Conservation (phyloP, 306 rosid genomes). For the Elaeagnus macrophylla region DNA sequence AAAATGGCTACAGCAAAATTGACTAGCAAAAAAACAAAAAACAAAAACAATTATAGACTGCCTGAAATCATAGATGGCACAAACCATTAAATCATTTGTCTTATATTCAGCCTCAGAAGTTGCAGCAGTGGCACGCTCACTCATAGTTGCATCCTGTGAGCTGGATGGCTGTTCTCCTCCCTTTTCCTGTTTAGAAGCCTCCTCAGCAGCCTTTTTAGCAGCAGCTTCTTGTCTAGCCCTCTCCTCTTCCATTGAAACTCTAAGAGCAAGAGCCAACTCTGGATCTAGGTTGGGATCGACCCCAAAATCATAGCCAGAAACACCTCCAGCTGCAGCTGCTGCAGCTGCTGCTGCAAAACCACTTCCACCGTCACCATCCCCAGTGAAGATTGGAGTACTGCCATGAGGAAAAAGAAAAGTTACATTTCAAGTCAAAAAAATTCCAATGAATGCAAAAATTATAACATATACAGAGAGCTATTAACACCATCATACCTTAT, state of each 20-base stretch:
- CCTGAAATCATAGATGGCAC: constrained; percentile 8
- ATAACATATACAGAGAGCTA: neutral
- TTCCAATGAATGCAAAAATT: neutral
- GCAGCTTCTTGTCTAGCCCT: constrained; percentile 99
- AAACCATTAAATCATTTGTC: constrained; percentile 54
- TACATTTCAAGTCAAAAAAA: neutral
- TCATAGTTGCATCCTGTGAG: constrained; percentile 86
- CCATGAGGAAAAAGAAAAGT: constrained; percentile 9
- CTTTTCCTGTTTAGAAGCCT: constrained; percentile 64
- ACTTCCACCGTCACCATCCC: constrained; percentile 96
- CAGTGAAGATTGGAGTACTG: constrained; percentile 96
- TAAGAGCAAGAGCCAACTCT: constrained; percentile 95
- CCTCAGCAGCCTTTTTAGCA: constrained; percentile 94
- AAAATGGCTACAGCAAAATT: too few relatives aligned
- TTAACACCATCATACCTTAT: constrained; percentile 41
- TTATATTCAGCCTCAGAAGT: constrained; percentile 64
- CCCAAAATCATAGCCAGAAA: constrained; percentile 90
- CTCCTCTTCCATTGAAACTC: constrained; percentile 99
- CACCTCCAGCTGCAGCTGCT: constrained; percentile 85
- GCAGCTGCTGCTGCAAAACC: constrained; percentile 93
- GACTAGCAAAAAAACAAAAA: neutral
- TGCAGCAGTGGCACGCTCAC: constrained; percentile 49
- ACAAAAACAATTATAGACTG: constrained; percentile 3
- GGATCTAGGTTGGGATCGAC: constrained; percentile 99
- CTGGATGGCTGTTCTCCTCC: constrained; percentile 60